Conservation (phyloP, 2,329 filamentous ascomycete species). For the Orbilia oligospora region DNA sequence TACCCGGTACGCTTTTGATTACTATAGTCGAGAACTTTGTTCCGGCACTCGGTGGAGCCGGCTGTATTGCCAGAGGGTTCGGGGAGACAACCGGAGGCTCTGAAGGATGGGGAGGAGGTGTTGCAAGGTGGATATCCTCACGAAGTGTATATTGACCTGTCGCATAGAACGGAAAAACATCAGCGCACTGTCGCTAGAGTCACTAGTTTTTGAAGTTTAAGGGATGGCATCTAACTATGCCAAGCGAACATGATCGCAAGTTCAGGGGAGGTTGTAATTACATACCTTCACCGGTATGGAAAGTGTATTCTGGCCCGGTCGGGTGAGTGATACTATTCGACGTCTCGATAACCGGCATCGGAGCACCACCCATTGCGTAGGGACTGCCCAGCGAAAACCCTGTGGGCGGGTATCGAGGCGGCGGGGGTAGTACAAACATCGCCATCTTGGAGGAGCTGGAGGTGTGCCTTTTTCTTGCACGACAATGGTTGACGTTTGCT, state of each 20-base stretch:
- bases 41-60: conserved; percentile 85
- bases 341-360: conserved; percentile 87
- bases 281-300: conserved; percentile 91
- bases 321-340: conserved; percentile 89
- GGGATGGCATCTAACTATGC: conserved; percentile 35
- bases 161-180: conserved; percentile 10
- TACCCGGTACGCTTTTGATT: conserved; percentile 70
- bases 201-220: not conserved
- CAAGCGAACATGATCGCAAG: conserved; percentile 35
- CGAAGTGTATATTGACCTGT: conserved; percentile 89
- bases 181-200: conserved; percentile 53
- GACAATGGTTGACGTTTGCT: conserved; percentile 31
- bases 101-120: conserved; percentile 93
- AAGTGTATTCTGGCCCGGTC: conserved; percentile 85
- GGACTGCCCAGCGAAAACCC: conserved; percentile 77
- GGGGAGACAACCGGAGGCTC: conserved; percentile 88
- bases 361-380: conserved; percentile 77
- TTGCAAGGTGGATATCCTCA: conserved; percentile 92
- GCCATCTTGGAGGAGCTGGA: conserved; percentile 47
- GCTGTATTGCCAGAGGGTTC: conserved; percentile 89
- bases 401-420: conserved; percentile 83
- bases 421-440: conserved; percentile 80
- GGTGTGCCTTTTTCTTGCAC: conserved; percentile 37
- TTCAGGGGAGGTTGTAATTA: conserved; percentile 5
- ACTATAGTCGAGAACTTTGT: conserved; percentile 85